phyloP scores from a whole-genome alignment of 345 rosid species.

The Rhizophora mangle region DNA sequence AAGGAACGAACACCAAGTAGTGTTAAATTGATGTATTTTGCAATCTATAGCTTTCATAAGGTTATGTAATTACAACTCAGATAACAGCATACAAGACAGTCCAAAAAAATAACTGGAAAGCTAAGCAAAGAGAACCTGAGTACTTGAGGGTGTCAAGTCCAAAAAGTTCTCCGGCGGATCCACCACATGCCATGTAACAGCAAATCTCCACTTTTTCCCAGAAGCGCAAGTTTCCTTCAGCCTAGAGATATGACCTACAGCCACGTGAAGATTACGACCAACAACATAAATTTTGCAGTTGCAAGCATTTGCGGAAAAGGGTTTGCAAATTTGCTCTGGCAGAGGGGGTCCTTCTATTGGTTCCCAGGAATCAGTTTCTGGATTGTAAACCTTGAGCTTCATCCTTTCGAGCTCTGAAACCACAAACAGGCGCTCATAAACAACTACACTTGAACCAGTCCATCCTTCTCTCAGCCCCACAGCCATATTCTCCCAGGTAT shows the following conservation, averaged over 20 bases:
- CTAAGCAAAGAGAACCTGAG: constrained; percentile 78
- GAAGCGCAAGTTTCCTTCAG: constrained; percentile 22
- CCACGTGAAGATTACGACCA: constrained; percentile 66
- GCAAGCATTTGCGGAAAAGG: constrained; percentile 67
- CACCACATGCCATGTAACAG: constrained; percentile 65
- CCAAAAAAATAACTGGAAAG: constrained; percentile 3
- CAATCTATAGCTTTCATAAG: constrained; percentile 22
- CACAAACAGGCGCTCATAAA: constrained; percentile 63
- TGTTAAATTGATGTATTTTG: background rate
- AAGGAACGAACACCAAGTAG: too few species aligned
- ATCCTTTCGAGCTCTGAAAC: constrained; percentile 83
- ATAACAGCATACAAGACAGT: constrained; percentile 10
- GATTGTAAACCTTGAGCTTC: constrained; percentile 83
- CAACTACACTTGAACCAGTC: constrained; percentile 87
- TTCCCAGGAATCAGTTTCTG: constrained; percentile 68
- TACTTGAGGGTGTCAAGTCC: constrained; percentile 70
- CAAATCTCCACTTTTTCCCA: constrained; percentile 41
- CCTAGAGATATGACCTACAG: constrained; percentile 58
- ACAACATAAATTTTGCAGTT: constrained; percentile 67
- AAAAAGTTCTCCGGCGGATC: constrained; percentile 57
- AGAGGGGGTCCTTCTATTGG: constrained; percentile 63
- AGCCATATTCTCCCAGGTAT: constrained; percentile 78
- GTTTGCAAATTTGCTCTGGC: constrained; percentile 83
- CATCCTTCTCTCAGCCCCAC: constrained; percentile 83
- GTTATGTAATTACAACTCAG: constrained; percentile 22